Evolutionary conservation across 352 stramenopile species (phyloP).

Genomic region (Paralagenidium karlingii): DNA sequence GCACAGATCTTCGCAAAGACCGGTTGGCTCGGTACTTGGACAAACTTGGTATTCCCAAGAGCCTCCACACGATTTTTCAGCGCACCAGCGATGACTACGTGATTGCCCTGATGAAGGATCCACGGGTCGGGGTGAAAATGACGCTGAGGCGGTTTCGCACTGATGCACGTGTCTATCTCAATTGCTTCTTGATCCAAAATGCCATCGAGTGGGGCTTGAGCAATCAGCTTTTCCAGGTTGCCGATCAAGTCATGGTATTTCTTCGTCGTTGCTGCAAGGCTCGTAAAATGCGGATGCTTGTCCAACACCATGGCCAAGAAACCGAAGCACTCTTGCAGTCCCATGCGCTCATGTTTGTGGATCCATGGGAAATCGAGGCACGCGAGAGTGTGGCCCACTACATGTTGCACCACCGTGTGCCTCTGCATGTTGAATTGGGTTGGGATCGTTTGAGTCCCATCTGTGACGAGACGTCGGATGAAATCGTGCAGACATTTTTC

Average conservation of each 20-base stretch:
- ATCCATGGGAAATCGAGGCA: slow-evolving; percentile 72
- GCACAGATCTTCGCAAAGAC: not conserved
- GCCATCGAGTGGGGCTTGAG: slow-evolving; percentile 49
- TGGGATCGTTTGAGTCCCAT: slow-evolving; percentile 63
- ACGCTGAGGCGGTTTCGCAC: slow-evolving; percentile 47
- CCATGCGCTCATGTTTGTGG: slow-evolving; percentile 74
- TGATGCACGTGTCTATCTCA: slow-evolving; percentile 56
- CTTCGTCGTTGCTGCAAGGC: slow-evolving; percentile 65
- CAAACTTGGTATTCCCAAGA: slow-evolving; percentile 31
- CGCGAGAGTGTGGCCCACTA: slow-evolving; percentile 40
- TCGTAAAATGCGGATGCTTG: slow-evolving; percentile 49
- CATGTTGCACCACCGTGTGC: slow-evolving; percentile 31
- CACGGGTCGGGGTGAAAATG: slow-evolving; percentile 21
- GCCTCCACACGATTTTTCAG: slow-evolving; percentile 27
- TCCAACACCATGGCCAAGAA: slow-evolving; percentile 37
- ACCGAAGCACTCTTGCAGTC: slow-evolving; percentile 6
- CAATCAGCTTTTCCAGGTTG: slow-evolving; percentile 25
- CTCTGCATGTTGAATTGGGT: slow-evolving; percentile 53
- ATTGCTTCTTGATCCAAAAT: slow-evolving; percentile 61
- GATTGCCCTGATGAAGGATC: slow-evolving; percentile 53
- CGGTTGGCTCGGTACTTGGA: slow-evolving; percentile 21
- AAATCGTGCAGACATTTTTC: slow-evolving; percentile 46
- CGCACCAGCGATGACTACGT: slow-evolving; percentile 63
- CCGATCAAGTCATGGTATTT: slow-evolving; percentile 26
- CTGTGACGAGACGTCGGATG: slow-evolving; percentile 45